A percentile compares a stretch with the other conserved stretches of the same genome.
Evolutionary conservation across 2,329 filamentous ascomycete species (phyloP).

Genomic region (Chrysoporthe deuterocubensis): DNA sequence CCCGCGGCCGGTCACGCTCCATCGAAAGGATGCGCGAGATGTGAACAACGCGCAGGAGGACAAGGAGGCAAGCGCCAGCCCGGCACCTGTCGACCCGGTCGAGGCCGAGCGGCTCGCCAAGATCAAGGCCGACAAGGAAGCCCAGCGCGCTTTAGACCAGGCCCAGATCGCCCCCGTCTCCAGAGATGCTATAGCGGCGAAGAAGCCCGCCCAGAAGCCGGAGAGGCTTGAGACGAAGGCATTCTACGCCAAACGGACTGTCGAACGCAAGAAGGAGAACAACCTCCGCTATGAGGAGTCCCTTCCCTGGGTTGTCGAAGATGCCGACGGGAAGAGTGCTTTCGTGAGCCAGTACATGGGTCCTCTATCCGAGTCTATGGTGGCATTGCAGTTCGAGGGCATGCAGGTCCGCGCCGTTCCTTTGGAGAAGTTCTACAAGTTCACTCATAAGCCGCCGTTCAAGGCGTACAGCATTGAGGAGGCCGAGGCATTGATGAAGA

Average conservation of each 20-base stretch:
- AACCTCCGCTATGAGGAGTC: slow-evolving; percentile 90
- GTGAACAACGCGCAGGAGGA: slow-evolving; percentile 65
- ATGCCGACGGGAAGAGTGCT: slow-evolving; percentile 92
- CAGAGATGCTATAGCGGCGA: slow-evolving; percentile 57
- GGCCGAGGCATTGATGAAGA: slow-evolving; percentile 81
- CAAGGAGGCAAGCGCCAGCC: slow-evolving; percentile 55
- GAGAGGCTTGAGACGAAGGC: slow-evolving; percentile 80
- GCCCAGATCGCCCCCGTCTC: slow-evolving; percentile 90
- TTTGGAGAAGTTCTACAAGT: slow-evolving; percentile 94
- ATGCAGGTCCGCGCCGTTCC: slow-evolving; percentile 83
- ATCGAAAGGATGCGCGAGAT: slow-evolving; percentile 83
- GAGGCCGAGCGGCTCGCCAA: slow-evolving; percentile 71
- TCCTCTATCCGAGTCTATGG: slow-evolving; percentile 82
- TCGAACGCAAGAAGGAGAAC: slow-evolving; percentile 76
- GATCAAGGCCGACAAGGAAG: slow-evolving; percentile 76
- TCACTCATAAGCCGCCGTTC: slow-evolving; percentile 79
- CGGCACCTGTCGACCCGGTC: slow-evolving; percentile 55
- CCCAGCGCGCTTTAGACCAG: slow-evolving; percentile 82
- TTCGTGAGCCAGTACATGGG: slow-evolving; percentile 93
- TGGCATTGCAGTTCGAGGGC: slow-evolving; percentile 75
- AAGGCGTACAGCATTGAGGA: slow-evolving; percentile 80
- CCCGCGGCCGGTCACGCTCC: slow-evolving; percentile 82
- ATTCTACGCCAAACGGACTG: slow-evolving; percentile 76
- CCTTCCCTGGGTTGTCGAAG: slow-evolving; percentile 94
- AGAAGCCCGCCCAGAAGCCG: slow-evolving; percentile 61